A percentile compares a stretch with the other conserved stretches of the same genome.
Conservation (phyloP, 495 filamentous ascomycete genomes). For the Trichoderma erinaceum region DNA sequence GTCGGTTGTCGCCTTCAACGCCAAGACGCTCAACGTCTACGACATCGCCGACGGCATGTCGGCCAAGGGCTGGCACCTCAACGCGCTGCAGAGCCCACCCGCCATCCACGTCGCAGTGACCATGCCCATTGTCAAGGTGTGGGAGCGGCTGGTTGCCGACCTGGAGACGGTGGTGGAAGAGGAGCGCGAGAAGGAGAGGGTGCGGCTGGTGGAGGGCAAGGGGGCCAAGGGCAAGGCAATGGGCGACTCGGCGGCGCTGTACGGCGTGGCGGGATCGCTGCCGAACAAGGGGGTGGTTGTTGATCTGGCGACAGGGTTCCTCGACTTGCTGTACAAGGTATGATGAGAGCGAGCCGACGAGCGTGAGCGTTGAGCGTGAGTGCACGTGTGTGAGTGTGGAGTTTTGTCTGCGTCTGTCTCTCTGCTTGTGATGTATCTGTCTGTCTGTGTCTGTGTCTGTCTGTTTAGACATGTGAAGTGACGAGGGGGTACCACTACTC, state of each 20-base stretch:
- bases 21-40: slow-evolving; percentile 71
- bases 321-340: slow-evolving; percentile 94
- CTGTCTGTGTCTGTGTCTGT: too few relatives aligned
- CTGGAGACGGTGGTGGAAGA: slow-evolving; percentile 70
- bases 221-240: slow-evolving; percentile 55
- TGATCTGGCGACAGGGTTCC: slow-evolving; percentile 82
- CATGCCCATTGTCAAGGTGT: slow-evolving; percentile 70
- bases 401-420: background rate
- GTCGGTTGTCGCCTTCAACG: slow-evolving; percentile 82
- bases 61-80: slow-evolving; percentile 86
- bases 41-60: slow-evolving; percentile 83
- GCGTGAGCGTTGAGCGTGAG: background rate
- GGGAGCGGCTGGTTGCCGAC: slow-evolving; percentile 72
- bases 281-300: slow-evolving; percentile 94
- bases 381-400: background rate
- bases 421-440: background rate
- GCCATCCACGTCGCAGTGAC: slow-evolving; percentile 98
- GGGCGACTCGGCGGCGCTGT: slow-evolving; percentile 80
- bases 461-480: too few relatives aligned
- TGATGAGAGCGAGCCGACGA: slow-evolving; percentile 31
- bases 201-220: slow-evolving; percentile 65
- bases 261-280: slow-evolving; percentile 90
- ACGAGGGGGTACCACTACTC: too few relatives aligned
- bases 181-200: slow-evolving; percentile 63
- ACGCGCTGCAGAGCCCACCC: slow-evolving; percentile 82